Conservation (phyloP, 2,329 filamentous ascomycete species). For the Hymenoscyphus albidus region DNA sequence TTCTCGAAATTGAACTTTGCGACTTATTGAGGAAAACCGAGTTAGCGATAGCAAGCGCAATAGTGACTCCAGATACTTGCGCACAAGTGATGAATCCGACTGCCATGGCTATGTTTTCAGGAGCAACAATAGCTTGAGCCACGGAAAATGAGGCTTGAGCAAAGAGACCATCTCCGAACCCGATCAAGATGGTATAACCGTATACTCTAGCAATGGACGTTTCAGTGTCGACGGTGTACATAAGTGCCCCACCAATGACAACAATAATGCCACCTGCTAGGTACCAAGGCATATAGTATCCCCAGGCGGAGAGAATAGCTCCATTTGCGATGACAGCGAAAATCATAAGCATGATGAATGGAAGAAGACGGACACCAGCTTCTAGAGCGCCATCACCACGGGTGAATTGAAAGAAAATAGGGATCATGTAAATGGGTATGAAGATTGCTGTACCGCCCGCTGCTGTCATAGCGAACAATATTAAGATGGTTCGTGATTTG, state of each 20-base stretch:
- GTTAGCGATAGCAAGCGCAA: slow-evolving; percentile 39
- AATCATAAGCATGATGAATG: slow-evolving; percentile 37
- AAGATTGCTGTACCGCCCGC: slow-evolving; percentile 26
- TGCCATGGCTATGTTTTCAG: slow-evolving; percentile 32
- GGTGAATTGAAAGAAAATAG: slow-evolving; percentile 51
- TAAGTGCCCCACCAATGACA: slow-evolving; percentile 34
- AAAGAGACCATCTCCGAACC: slow-evolving; percentile 39
- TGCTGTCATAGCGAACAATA: slow-evolving; percentile 37
- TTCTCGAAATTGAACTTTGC: slow-evolving; percentile 29
- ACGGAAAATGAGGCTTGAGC: slow-evolving; percentile 39
- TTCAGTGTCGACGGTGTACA: slow-evolving; percentile 32
- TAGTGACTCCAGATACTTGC: slow-evolving; percentile 37
- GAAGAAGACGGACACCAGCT: slow-evolving; percentile 37
- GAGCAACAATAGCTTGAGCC: slow-evolving; percentile 36
- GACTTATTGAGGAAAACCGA: slow-evolving; percentile 38
- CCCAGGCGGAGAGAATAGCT: slow-evolving; percentile 34
- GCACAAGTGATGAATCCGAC: slow-evolving; percentile 40
- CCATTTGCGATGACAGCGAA: slow-evolving; percentile 36
- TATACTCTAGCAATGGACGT: slow-evolving; percentile 33
- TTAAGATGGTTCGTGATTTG: slow-evolving; percentile 37
- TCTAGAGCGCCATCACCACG: slow-evolving; percentile 46
- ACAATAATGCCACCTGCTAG: slow-evolving; percentile 36
- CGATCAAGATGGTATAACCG: slow-evolving; percentile 39
- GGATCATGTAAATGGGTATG: slow-evolving; percentile 37
- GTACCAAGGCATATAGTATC: slow-evolving; percentile 41